A percentile compares a stretch with the other conserved stretches of the same genome.
Conservation (phyloP, 371 early-diverging fungal genomes). For the Funneliformis caledonium region DNA sequence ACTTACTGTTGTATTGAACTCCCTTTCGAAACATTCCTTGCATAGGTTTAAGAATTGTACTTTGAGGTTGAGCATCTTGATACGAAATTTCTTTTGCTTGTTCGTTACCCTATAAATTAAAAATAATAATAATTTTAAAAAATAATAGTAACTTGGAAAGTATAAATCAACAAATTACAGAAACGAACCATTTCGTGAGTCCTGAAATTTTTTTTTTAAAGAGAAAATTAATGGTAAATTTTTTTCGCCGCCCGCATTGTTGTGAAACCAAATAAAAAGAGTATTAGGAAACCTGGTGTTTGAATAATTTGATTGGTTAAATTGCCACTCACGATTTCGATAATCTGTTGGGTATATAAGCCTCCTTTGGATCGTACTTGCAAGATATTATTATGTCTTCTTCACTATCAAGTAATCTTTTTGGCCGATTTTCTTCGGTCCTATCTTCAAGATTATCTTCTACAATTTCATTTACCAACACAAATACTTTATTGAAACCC, state of each 20-base stretch:
- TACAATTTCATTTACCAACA: too few species aligned
- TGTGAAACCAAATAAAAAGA: too few species aligned
- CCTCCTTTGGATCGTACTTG: too few species aligned
- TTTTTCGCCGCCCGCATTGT: too few species aligned
- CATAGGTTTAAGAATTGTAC: slow-evolving; percentile 49
- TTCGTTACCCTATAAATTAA: slow-evolving; percentile 36
- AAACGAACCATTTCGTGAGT: too few species aligned
- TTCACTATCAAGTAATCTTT: neutral
- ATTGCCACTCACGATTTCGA: too few species aligned
- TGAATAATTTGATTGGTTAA: too few species aligned
- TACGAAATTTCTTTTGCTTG: slow-evolving; percentile 24
- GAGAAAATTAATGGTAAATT: too few species aligned
- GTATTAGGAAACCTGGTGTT: too few species aligned
- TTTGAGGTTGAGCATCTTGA: neutral
- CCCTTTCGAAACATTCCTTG: slow-evolving; percentile 55
- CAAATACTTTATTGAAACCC: neutral
- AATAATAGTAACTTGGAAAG: neutral
- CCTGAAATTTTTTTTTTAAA: too few species aligned
- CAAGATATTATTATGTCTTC: neutral
- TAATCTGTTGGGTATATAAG: too few species aligned
- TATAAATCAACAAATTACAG: neutral
- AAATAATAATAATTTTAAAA: too few species aligned
- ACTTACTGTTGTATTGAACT: slow-evolving; percentile 62
- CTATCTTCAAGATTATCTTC: neutral
- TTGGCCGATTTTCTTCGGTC: neutral